Percentiles rank a stretch among this genome's conserved stretches.
These are phyloP conservation scores for Rhizophagus sp. DNA, from an alignment of 192 early-diverging fungal genomes.

Conservation along the genomic window DNA sequence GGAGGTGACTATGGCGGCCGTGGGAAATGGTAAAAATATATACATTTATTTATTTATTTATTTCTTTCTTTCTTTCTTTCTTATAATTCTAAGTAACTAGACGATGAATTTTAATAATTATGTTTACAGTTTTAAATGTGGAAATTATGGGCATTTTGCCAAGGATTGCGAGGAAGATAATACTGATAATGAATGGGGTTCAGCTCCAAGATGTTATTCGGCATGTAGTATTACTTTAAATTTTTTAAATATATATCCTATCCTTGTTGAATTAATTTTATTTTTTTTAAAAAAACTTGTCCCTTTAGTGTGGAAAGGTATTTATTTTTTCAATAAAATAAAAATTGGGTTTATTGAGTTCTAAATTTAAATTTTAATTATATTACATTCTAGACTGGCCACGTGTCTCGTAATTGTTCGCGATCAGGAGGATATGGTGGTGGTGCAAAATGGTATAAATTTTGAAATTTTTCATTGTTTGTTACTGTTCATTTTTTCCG, in stretches of 20 bases:
- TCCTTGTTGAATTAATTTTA: background rate
- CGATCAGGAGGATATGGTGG: background rate
- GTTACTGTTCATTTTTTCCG: background rate
- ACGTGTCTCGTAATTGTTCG: background rate
- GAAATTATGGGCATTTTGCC: background rate
- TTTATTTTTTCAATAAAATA: background rate
- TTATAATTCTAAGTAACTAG: background rate
- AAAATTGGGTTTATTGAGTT: background rate
- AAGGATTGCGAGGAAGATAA: background rate
- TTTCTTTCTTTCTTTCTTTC: background rate
- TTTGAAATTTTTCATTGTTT: background rate
- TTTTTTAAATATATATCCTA: background rate
- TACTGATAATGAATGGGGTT: background rate
- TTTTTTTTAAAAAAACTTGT: background rate
- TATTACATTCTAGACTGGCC: background rate
- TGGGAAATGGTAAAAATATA: background rate
- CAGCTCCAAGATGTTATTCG: background rate
- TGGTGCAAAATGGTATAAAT: background rate
- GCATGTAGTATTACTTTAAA: background rate
- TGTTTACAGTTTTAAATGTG: background rate
- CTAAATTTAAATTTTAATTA: background rate
- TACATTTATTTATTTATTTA: background rate
- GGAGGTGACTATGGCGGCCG: background rate
- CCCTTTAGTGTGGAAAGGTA: slow-evolving; percentile 1
- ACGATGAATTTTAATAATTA: background rate